Percentiles rank a stretch among this genome's conserved stretches.
Evolutionary conservation across 2,329 filamentous ascomycete species (phyloP).

Genomic region (Capronia epimyces): DNA sequence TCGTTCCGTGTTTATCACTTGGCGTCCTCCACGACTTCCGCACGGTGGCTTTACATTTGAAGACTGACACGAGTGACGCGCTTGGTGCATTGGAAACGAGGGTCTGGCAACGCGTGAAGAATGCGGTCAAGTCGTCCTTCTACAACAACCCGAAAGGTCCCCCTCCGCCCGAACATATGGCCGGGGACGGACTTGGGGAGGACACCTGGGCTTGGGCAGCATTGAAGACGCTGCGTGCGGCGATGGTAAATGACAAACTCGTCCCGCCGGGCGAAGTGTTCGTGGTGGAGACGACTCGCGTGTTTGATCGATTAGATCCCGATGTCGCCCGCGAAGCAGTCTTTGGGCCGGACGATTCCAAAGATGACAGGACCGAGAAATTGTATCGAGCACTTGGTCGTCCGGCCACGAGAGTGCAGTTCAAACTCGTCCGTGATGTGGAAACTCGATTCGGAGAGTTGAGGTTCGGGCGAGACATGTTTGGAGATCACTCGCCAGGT

Average conservation of each 20-base stretch:
- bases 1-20: conserved; percentile 68
- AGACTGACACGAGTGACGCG: conserved; percentile 62
- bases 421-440: conserved; percentile 67
- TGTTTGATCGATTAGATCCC: conserved; percentile 59
- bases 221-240: conserved; percentile 59
- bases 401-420: conserved; percentile 62
- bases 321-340: conserved; percentile 24
- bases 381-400: conserved; percentile 47
- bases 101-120: conserved; percentile 60
- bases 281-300: conserved; percentile 61
- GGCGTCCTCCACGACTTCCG: conserved; percentile 71
- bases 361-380: conserved; percentile 29
- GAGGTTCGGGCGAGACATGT: conserved; percentile 65
- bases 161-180: conserved; percentile 40
- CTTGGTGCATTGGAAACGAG: conserved; percentile 62
- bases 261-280: conserved; percentile 74
- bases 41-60: conserved; percentile 65
- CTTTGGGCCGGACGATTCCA: conserved; percentile 46
- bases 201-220: conserved; percentile 64
- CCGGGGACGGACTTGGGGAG: conserved; percentile 52
- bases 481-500: conserved; percentile 69
- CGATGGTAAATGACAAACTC: conserved; percentile 64
- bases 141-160: conserved; percentile 32
- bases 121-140: conserved; percentile 36
- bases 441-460: conserved; percentile 65